phyloP scores from a whole-genome alignment of 306 rosid species.

The Potentilla sterilis region DNA sequence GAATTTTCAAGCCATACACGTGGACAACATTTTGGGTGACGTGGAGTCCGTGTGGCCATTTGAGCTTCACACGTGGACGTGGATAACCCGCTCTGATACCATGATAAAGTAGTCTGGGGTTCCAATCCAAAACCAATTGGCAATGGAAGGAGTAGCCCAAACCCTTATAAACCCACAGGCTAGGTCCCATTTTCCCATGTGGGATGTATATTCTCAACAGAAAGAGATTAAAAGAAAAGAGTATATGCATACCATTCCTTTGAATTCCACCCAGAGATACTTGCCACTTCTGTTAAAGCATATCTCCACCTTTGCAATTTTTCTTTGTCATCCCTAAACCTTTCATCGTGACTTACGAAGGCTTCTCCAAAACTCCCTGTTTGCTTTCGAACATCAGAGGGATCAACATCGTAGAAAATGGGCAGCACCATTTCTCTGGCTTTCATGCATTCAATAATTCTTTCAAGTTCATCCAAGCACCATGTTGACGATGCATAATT shows the following conservation, averaged over 20 bases:
- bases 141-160: no score
- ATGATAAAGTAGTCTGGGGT: no score
- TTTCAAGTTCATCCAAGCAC: slow-evolving; percentile 4
- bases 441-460: background rate
- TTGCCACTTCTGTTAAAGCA: background rate
- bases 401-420: background rate
- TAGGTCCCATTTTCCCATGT: no score
- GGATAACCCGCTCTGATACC: no score
- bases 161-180: no score
- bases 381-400: background rate
- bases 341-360: background rate
- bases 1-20: no score
- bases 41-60: no score
- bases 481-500: background rate
- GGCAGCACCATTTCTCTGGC: background rate
- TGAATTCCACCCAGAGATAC: background rate
- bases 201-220: no score
- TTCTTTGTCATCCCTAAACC: background rate
- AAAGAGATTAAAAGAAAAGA: background rate
- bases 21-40: no score
- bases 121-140: no score
- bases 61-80: no score
- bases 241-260: background rate
- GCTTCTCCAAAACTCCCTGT: background rate
- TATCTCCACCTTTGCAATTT: background rate